A percentile compares a stretch with the other conserved stretches of the same genome.
phyloP scores from a whole-genome alignment of 257 asterid species.

The Solanum pinnatisectum region DNA sequence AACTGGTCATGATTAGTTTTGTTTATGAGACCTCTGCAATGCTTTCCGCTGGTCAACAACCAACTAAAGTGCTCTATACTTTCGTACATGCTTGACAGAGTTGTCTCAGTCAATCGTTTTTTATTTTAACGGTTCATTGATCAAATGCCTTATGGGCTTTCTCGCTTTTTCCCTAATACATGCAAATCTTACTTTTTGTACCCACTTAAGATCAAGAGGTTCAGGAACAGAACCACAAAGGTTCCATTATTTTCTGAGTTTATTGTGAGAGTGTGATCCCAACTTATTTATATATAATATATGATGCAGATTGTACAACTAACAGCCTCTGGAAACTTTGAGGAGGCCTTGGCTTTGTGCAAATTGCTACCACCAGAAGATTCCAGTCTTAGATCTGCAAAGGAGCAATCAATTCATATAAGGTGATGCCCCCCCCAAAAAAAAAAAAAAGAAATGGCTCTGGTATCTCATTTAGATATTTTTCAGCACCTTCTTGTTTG shows the following conservation, averaged over 20 bases:
- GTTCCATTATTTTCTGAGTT: neutral
- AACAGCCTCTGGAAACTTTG: slow-evolving; percentile 96
- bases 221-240: neutral
- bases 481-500: neutral
- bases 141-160: neutral
- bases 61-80: neutral
- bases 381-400: slow-evolving; percentile 88
- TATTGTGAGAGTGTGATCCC: neutral
- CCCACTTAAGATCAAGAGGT: neutral
- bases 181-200: neutral
- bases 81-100: neutral
- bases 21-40: neutral
- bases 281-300: slow-evolving; percentile 13
- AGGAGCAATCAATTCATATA: slow-evolving; percentile 97
- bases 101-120: neutral
- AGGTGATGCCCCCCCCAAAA: slow-evolving; percentile 27
- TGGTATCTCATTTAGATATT: neutral
- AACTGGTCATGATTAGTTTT: neutral
- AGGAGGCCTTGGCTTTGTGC: slow-evolving; percentile 96
- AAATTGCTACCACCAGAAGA: slow-evolving; percentile 97
- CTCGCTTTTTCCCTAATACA: neutral
- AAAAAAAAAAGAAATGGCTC: too few species aligned
- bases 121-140: neutral
- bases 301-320: slow-evolving; percentile 83
- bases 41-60: neutral